phyloP scores from a whole-genome alignment of 2,329 filamentous ascomycete species.

The Dothistroma pini region DNA sequence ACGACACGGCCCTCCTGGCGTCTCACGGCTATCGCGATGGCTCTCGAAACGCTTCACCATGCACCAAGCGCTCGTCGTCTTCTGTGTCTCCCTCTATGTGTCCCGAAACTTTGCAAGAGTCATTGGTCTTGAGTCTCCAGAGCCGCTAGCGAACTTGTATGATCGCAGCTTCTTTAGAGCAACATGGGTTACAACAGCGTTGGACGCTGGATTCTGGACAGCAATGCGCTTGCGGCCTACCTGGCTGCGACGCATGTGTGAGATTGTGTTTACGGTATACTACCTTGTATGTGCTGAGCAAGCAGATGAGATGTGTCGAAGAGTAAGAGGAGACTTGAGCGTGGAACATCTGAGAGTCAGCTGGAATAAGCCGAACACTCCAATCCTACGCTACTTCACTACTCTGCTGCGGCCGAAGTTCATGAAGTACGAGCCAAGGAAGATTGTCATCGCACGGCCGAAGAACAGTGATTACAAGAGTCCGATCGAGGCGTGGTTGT shows the following conservation, averaged over 20 bases:
- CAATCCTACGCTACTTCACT: constrained; percentile 73
- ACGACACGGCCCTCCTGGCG: constrained; percentile 76
- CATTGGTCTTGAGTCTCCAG: constrained; percentile 83
- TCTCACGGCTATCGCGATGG: constrained; percentile 67
- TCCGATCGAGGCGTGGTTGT: constrained; percentile 82
- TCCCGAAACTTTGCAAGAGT: constrained; percentile 92
- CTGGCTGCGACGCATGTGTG: constrained; percentile 77
- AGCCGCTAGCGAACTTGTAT: constrained; percentile 92
- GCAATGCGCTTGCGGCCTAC: constrained; percentile 85
- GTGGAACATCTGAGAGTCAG: constrained; percentile 87
- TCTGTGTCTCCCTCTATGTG: constrained; percentile 86
- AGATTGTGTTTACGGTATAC: constrained; percentile 80
- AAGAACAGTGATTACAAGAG: constrained; percentile 76
- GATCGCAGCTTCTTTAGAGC: constrained; percentile 88
- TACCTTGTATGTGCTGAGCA: constrained; percentile 91
- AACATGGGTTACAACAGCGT: constrained; percentile 90
- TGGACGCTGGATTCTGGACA: constrained; percentile 98
- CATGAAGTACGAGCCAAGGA: constrained; percentile 75
- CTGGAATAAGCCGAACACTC: constrained; percentile 92
- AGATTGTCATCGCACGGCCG: constrained; percentile 80
- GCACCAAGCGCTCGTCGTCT: constrained; percentile 86
- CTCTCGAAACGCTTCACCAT: constrained; percentile 70
- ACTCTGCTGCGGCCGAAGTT: constrained; percentile 71
- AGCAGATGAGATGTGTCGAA: constrained; percentile 93
- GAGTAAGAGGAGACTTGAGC: constrained; percentile 79